Evolutionary conservation across 2,329 filamentous ascomycete genomes (phyloP).

Genomic region (Alternaria longipes): DNA sequence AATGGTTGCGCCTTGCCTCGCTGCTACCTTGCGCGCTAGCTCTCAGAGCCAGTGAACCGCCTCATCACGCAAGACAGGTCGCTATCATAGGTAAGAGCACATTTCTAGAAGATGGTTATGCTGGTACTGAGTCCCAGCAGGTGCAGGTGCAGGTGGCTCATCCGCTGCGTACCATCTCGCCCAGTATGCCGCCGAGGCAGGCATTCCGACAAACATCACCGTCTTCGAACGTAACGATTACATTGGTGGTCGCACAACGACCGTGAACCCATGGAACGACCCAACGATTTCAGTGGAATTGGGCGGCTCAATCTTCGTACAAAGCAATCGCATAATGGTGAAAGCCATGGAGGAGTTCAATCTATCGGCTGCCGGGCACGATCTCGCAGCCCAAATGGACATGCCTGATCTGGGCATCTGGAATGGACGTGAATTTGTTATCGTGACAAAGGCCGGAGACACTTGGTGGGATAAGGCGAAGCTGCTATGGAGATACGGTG

Average conservation of each 20-base stretch:
- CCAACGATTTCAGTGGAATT: conserved; percentile 77
- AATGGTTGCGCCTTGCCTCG: conserved; percentile 18
- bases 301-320: conserved; percentile 90
- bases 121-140: conserved; percentile 56
- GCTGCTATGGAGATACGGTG: conserved; percentile 85
- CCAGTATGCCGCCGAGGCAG: conserved; percentile 70
- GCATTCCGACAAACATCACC: conserved; percentile 78
- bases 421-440: conserved; percentile 81
- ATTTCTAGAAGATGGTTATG: no score
- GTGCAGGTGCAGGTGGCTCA: conserved; percentile 87
- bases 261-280: conserved; percentile 78
- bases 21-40: conserved; percentile 33
- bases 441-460: conserved; percentile 67
- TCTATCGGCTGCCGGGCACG: conserved; percentile 60
- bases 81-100: conserved; percentile 49
- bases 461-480: conserved; percentile 84
- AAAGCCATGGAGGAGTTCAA: conserved; percentile 76
- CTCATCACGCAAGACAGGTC: conserved; percentile 40
- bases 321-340: conserved; percentile 82
- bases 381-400: conserved; percentile 45
- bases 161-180: conserved; percentile 85
- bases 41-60: conserved; percentile 22
- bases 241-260: conserved; percentile 87
- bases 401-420: conserved; percentile 74
- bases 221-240: conserved; percentile 82